Evolutionary conservation across 257 asterid species (phyloP).

Genomic region (Solanum pennellii): DNA sequence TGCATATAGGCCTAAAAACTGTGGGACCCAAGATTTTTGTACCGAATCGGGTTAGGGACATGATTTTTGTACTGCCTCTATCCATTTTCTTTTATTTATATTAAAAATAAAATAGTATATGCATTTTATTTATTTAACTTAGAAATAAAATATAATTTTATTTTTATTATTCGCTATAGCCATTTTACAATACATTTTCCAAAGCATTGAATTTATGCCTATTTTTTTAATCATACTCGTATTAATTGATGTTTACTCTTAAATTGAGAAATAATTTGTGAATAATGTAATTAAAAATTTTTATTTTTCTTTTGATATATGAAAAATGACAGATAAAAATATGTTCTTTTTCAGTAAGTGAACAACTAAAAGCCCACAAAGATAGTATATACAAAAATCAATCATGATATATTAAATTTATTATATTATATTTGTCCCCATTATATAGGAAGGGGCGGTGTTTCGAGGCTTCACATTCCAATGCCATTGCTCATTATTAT

Average conservation of each 20-base stretch:
- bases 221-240: not conserved
- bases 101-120: not conserved
- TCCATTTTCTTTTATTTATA: not conserved
- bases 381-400: not conserved
- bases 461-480: not conserved
- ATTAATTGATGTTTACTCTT: not conserved
- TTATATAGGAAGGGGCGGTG: not conserved
- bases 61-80: not conserved
- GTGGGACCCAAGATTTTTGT: not conserved
- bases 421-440: not conserved
- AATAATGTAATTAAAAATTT: too few species aligned
- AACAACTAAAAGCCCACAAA: not conserved
- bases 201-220: not conserved
- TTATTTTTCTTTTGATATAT: too few species aligned
- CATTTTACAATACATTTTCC: not conserved
- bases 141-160: not conserved
- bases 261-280: not conserved
- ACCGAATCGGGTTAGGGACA: not conserved
- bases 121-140: not conserved
- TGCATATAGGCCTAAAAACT: not conserved
- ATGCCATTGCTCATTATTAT: not conserved
- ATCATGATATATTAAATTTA: too few species aligned
- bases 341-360: too few species aligned
- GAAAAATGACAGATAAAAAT: too few species aligned
- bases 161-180: too few species aligned